Percentiles rank a stretch among this genome's conserved stretches.
Conservation (phyloP, 495 filamentous ascomycete species). For the Hamigera avellanea region DNA sequence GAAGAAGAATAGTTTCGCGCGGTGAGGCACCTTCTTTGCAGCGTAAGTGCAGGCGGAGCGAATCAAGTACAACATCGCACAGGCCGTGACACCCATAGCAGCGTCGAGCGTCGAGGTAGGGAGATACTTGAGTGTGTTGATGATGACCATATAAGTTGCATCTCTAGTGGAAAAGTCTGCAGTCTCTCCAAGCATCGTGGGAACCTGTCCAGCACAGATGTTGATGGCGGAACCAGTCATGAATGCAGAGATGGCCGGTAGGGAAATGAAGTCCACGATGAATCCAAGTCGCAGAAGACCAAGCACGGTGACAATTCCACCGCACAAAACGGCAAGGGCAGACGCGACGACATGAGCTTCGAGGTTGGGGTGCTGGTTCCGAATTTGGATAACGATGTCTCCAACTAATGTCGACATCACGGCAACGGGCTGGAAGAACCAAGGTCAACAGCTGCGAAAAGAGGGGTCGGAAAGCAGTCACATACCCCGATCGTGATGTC, state of each 20-base stretch:
- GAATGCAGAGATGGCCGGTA: constrained; percentile 87
- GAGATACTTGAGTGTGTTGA: constrained; percentile 75
- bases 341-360: constrained; percentile 57
- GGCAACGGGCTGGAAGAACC: constrained; percentile 63
- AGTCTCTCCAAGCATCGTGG: constrained; percentile 72
- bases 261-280: constrained; percentile 91
- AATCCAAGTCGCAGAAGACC: constrained; percentile 74
- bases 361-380: constrained; percentile 45
- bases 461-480: constrained; percentile 7
- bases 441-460: constrained; percentile 2
- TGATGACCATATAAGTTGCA: constrained; percentile 73
- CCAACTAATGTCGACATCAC: constrained; percentile 89
- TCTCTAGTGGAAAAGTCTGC: constrained; percentile 60
- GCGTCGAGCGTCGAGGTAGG: constrained; percentile 60
- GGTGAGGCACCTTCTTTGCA: constrained; percentile 57
- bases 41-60: constrained; percentile 53
- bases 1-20: constrained; percentile 76
- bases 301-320: constrained; percentile 70
- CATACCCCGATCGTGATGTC: constrained; percentile 97
- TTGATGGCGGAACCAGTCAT: constrained; percentile 96
- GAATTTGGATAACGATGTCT: constrained; percentile 56
- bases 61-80: constrained; percentile 74
- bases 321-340: constrained; percentile 67
- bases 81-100: constrained; percentile 78
- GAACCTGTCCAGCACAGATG: constrained; percentile 82